phyloP scores from a whole-genome alignment of 345 rosid genomes.

The Aquilaria malaccensis region DNA sequence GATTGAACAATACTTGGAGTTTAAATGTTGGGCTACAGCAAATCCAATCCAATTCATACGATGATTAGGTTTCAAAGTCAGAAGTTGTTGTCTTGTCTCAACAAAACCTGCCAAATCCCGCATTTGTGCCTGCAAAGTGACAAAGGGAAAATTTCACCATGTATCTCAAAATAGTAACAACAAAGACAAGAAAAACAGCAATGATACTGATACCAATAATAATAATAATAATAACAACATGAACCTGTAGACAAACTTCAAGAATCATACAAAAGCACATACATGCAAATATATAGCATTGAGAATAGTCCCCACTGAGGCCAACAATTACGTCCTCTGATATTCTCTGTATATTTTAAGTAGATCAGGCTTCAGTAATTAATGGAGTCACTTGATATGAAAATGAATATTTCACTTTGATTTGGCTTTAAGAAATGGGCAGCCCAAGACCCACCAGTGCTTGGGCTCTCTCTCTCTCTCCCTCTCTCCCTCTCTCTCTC shows the following conservation, averaged over 20 bases:
- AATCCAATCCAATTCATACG: constrained; percentile 99
- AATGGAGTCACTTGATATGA: too few relatives aligned
- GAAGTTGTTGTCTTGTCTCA: constrained; percentile 92
- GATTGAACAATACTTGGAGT: constrained; percentile 54
- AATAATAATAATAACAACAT: not conserved
- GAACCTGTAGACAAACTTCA: not conserved
- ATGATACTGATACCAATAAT: not conserved
- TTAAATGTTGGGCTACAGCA: constrained; percentile 94
- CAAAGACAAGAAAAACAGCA: not conserved
- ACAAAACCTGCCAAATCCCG: constrained; percentile 96
- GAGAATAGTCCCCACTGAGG: too few relatives aligned
- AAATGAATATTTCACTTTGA: too few relatives aligned
- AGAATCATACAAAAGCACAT: constrained; percentile 2
- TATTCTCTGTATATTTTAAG: too few relatives aligned
- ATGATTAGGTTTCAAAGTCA: constrained; percentile 92
- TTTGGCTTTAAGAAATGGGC: too few relatives aligned
- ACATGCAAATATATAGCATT: not conserved
- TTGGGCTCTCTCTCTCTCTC: too few relatives aligned
- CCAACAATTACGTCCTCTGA: too few relatives aligned
- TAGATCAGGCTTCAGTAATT: too few relatives aligned
- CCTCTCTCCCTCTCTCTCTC: too few relatives aligned
- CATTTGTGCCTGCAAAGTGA: constrained; percentile 84
- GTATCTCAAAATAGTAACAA: not conserved
- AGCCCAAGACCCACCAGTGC: too few relatives aligned
- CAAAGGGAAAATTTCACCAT: not conserved